These are phyloP conservation scores for Wickerhamomyces sydowiorum DNA, from an alignment of 805 yeast genomes.

Conservation along the genomic window DNA sequence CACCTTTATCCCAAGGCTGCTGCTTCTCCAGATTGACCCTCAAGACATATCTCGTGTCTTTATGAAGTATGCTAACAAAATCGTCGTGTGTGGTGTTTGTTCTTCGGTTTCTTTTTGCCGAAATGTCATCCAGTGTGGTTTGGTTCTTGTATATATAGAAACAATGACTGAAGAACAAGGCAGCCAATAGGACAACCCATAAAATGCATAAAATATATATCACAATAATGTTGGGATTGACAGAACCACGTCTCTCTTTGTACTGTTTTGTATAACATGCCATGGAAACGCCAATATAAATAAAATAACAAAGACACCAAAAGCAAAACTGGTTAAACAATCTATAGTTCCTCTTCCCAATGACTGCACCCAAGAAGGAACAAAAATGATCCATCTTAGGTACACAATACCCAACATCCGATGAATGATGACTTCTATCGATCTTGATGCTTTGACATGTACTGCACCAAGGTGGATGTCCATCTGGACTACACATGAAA, in stretches of 20 bases:
- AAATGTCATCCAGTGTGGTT: slow-evolving; percentile 57
- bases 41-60: slow-evolving; percentile 38
- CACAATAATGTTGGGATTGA: slow-evolving; percentile 45
- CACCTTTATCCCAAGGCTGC: slow-evolving; percentile 15
- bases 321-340: slow-evolving; percentile 49
- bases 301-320: slow-evolving; percentile 30
- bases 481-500: slow-evolving; percentile 65
- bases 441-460: slow-evolving; percentile 60
- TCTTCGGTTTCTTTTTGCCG: slow-evolving; percentile 27
- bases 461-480: slow-evolving; percentile 75
- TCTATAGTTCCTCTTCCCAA: slow-evolving; percentile 64
- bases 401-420: slow-evolving; percentile 49
- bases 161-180: slow-evolving; percentile 37
- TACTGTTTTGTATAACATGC: slow-evolving; percentile 27
- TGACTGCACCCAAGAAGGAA: slow-evolving; percentile 64
- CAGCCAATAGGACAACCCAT: slow-evolving; percentile 39
- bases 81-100: slow-evolving; percentile 12
- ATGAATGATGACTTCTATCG: slow-evolving; percentile 67
- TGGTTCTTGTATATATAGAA: slow-evolving; percentile 40
- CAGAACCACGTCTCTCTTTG: slow-evolving; percentile 17
- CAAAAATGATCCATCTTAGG: slow-evolving; percentile 83
- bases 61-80: slow-evolving; percentile 24
- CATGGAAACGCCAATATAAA: slow-evolving; percentile 34
- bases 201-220: slow-evolving; percentile 38
- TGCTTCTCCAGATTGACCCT: slow-evolving; percentile 13